Conservation (phyloP, 139 green algal species). For the Volvox africanus region DNA sequence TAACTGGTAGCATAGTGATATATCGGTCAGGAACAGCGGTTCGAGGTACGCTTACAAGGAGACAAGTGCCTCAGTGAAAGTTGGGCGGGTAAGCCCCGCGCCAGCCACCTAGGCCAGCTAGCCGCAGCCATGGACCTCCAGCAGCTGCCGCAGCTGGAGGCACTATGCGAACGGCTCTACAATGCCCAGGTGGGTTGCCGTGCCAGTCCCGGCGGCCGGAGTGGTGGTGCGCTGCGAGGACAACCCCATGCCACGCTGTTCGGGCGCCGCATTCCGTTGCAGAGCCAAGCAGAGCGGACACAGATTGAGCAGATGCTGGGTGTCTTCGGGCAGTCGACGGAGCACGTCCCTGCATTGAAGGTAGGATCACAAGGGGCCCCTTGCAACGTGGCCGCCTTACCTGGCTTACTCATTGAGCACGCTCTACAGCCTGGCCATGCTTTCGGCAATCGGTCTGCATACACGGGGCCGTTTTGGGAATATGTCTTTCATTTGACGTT, state of each 20-base stretch:
- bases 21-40: background rate
- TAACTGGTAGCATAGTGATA: background rate
- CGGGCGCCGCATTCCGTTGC: background rate
- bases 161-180: constrained; percentile 90
- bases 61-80: background rate
- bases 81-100: constrained; percentile 19
- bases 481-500: too few species aligned
- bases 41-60: background rate
- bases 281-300: constrained; percentile 85
- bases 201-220: background rate
- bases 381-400: too few species aligned
- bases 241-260: background rate
- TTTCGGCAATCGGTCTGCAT: too few species aligned
- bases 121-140: constrained; percentile 55
- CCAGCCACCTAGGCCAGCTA: background rate
- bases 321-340: constrained; percentile 87
- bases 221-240: background rate
- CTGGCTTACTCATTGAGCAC: too few species aligned
- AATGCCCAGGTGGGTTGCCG: constrained; percentile 75
- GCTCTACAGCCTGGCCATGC: too few species aligned
- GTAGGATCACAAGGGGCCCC: constrained; percentile 45
- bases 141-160: constrained; percentile 93
- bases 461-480: too few species aligned
- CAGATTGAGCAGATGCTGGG: constrained; percentile 88
- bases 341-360: constrained; percentile 94